Base-by-base conservation (phyloP, 1,139 yeast species). In the Pichia sp. region DNA sequence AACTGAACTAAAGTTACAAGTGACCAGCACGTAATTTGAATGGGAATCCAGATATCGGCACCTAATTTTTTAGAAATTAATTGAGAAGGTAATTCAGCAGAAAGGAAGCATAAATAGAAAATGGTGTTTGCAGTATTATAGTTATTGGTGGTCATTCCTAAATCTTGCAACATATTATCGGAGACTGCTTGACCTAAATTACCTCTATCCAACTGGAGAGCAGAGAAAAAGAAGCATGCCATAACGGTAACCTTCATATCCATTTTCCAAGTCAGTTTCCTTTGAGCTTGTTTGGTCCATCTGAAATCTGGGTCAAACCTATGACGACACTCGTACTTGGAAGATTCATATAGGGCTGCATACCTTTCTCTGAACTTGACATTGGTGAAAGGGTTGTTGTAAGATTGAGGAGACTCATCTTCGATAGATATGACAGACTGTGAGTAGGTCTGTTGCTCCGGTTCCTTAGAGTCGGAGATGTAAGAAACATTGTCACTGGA, bases 61-160 rank as follows among this genome's bases (percentile, higher is more conserved):
- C 80, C 81, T 22, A 74, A 41, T 41, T 62, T 65, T 51, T 75
- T 74, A 9, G 77, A 68, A 15, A 74, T 51, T 49, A 74, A 58
- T 52, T 74, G 79, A 1, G 79, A 74, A 0, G 80, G 80, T 17
- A 75, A 56, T 53, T 75, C 80, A 12, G 76, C 71, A n/a, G 57
- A 52, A 41, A 75, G 55, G 52, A 74, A 75, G 35, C 70, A 59
- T 9, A 69, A 59, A 40, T 66, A 60, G 42, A 66, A 66, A 31
- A 73, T 59, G 12, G 77, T 72, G 46, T 64, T 67, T 5, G 76
- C 79, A 22, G 59, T 52, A 51, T 75, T 75, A 55, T 68, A 72
- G 42, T 74, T 68, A 44, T 68, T 56, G 18, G 75, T 71, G 20
- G 68, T 66, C 47, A 74, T 48, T 2, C 58, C 51, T 44, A 72